Base-by-base conservation (phyloP, 176 grass and related monocot species). In the Alopecurus myosuroides region DNA sequence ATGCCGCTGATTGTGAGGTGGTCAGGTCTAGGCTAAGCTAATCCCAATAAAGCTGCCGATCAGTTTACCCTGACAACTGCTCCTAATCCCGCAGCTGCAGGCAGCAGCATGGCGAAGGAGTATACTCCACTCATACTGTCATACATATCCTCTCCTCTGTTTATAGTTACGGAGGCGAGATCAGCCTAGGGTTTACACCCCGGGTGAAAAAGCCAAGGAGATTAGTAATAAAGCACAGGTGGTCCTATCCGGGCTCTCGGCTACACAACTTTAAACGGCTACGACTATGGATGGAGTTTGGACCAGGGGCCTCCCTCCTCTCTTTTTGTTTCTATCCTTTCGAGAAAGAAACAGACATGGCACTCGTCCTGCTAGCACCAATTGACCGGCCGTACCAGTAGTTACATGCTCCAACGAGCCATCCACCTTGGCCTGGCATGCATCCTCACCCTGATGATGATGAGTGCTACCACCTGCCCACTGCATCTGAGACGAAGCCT, bases 241-340 rank as follows among this genome's bases (percentile, higher is more conserved):
- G 42, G 42, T 9, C 40, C 39, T 40, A 40, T n/a, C n/a, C n/a
- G n/a, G n/a, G n/a, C 68, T 39, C 36, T 6, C 7, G 5, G 3
- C 36, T 7, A 46, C 44, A 15, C 44, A 46, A 3, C 44, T 46
- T 46, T 46, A 15, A 4, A 35, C 34, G 41, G 11, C 1, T 44
- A 78, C n/a, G n/a, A n/a, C n/a, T n/a, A n/a, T n/a, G n/a, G n/a
- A n/a, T 26, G 82, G 53, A 77, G 50, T 34, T 76, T 50, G 83
- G 61, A 50, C 70, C 83, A 25, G 74, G 50, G 42, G 72, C 52
- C 77, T 78, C 36, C 7, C 10, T 51, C 2, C 37, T 11, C 11
- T 70, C 20, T 80, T 66, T 44, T 28, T 80, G 78, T 63, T 71
- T 87, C 89, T 25, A 90, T 87, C 78, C 85, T 90, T 90, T 87